A percentile compares a stretch with the other conserved stretches of the same genome.
These are phyloP conservation scores for Aspergillus coremiiformis DNA, from an alignment of 495 filamentous ascomycete species.

Conservation along the genomic window DNA sequence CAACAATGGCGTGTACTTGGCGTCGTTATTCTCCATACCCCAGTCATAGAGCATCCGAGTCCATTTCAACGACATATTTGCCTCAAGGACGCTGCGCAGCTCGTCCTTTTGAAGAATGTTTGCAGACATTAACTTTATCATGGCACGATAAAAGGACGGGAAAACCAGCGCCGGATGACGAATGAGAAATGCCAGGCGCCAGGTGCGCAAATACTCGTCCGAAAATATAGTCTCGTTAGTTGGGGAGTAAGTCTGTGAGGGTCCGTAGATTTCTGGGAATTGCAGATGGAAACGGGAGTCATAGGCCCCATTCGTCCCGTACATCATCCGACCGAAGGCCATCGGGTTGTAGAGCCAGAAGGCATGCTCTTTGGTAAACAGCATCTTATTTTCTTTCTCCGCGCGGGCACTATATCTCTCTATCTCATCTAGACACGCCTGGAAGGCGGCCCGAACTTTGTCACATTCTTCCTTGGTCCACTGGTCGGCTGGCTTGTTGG, in stretches of 20 bases:
- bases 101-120: constrained; percentile 11
- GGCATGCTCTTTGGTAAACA: constrained; percentile 38
- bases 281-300: constrained; percentile 2
- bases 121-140: constrained; percentile 13
- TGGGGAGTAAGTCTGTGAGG: constrained; percentile 17
- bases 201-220: constrained; percentile 30
- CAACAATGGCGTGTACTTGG: constrained; percentile 24
- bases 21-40: constrained; percentile 17
- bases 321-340: neutral
- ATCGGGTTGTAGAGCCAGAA: constrained; percentile 18
- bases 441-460: constrained; percentile 7
- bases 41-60: constrained; percentile 31
- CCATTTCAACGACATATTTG: constrained; percentile 29
- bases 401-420: constrained; percentile 22
- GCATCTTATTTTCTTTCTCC: constrained; percentile 18
- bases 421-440: constrained; percentile 21
- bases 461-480: constrained; percentile 22
- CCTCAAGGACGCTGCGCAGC: constrained; percentile 7
- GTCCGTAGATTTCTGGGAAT: constrained; percentile 8
- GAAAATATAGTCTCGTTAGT: constrained; percentile 32
- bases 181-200: constrained; percentile 34
- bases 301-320: neutral
- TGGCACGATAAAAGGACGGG: constrained; percentile 31
- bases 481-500: constrained; percentile 16
- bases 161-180: constrained; percentile 37